Evolutionary conservation across 2,329 filamentous ascomycete species (phyloP).

Genomic region (Xylaria multiplex): DNA sequence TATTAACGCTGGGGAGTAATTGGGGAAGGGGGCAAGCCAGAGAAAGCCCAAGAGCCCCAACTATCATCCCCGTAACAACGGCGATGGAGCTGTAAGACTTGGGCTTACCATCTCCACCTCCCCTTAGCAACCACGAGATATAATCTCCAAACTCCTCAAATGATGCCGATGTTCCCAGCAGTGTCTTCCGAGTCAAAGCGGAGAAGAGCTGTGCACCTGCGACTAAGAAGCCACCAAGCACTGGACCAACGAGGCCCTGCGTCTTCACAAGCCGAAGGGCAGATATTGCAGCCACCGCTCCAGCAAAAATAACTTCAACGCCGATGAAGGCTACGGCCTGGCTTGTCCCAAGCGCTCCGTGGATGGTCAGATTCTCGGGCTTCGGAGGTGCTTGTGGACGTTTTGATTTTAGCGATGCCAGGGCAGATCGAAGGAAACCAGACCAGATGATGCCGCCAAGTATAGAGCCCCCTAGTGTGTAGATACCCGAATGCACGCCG

Average conservation of each 20-base stretch:
- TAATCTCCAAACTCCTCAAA: conserved; percentile 70
- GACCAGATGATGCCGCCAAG: conserved; percentile 66
- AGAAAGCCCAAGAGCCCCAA: conserved; percentile 57
- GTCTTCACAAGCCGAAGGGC: conserved; percentile 46
- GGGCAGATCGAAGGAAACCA: conserved; percentile 53
- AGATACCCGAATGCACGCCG: conserved; percentile 62
- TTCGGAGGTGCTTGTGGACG: conserved; percentile 38
- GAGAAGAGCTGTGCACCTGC: conserved; percentile 67
- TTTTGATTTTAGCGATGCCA: conserved; percentile 42
- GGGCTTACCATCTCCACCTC: conserved; percentile 46
- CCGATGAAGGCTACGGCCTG: conserved; percentile 51
- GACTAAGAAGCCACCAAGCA: conserved; percentile 68
- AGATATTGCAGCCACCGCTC: conserved; percentile 53
- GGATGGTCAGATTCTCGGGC: conserved; percentile 48
- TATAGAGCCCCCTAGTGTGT: conserved; percentile 64
- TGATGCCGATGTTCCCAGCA: conserved; percentile 69
- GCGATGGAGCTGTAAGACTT: conserved; percentile 56
- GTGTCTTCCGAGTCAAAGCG: conserved; percentile 60
- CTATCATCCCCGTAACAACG: conserved; percentile 63
- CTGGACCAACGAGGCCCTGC: conserved; percentile 54
- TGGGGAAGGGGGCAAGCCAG: conserved; percentile 46
- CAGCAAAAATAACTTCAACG: conserved; percentile 56
- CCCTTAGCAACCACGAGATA: conserved; percentile 52
- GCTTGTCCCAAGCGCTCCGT: conserved; percentile 55
- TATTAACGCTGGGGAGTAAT: conserved; percentile 42